Evolutionary conservation across 441 rosid genomes (phyloP).

Genomic region (Pelargonium australe): DNA sequence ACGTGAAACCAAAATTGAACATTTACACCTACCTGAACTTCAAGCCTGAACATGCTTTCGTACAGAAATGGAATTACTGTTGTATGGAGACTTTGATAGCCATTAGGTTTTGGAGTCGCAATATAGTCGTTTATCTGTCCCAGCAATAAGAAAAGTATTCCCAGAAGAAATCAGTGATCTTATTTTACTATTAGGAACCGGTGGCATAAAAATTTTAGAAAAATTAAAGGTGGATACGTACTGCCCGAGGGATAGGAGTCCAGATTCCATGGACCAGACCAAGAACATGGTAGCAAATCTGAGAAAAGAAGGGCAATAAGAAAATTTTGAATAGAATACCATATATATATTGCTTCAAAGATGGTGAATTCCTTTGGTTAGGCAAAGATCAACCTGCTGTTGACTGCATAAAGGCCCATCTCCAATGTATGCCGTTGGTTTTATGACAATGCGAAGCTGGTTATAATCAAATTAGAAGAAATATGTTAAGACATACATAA

Average conservation of each 20-base stretch:
- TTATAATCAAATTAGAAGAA: constrained; percentile 25
- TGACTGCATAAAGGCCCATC: constrained; percentile 81
- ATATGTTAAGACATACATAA: constrained; percentile 20
- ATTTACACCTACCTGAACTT: constrained; percentile 68
- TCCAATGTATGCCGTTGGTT: constrained; percentile 67
- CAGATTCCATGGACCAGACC: constrained; percentile 95
- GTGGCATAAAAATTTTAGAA: not conserved
- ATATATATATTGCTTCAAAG: constrained; percentile 5
- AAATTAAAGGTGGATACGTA: constrained; percentile 30
- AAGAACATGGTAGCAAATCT: constrained; percentile 96
- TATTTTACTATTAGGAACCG: not conserved
- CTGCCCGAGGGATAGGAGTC: constrained; percentile 94
- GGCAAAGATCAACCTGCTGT: constrained; percentile 61
- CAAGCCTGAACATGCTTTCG: constrained; percentile 93
- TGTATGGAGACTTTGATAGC: constrained; percentile 96
- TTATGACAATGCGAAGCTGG: constrained; percentile 88
- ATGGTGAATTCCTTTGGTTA: constrained; percentile 15
- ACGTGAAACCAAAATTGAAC: constrained; percentile 11
- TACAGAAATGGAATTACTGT: constrained; percentile 92
- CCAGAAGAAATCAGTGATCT: constrained; percentile 10
- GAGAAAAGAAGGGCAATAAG: constrained; percentile 31
- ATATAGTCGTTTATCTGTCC: constrained; percentile 93
- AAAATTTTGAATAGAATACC: constrained; percentile 17
- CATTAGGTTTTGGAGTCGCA: constrained; percentile 98
- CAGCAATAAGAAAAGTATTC: constrained; percentile 11